Conservation (phyloP, 1,284 basidiomycete species). For the Serendipita sp. region DNA sequence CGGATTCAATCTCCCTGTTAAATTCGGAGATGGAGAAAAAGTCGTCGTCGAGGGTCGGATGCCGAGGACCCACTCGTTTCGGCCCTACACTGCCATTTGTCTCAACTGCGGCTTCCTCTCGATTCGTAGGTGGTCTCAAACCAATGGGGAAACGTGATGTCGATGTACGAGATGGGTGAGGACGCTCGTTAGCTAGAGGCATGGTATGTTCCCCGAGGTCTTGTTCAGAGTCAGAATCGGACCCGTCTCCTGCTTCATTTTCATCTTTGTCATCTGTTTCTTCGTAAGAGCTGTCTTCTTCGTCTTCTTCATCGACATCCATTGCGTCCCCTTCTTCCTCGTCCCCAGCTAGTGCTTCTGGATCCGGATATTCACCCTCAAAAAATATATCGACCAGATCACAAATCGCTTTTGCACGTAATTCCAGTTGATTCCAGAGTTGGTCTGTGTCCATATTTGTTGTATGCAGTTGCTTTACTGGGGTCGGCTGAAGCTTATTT, state of each 20-base stretch:
- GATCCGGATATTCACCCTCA: conserved; percentile 13
- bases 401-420: conserved; percentile 54
- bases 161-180: conserved; percentile 21
- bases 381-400: conserved; percentile 34
- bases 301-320: conserved; percentile 20
- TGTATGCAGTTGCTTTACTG: conserved; percentile 58
- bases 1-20: conserved; percentile 73
- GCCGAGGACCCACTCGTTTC: conserved; percentile 21
- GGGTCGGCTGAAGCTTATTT: conserved; percentile 47
- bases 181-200: not conserved
- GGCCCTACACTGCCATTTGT: not conserved
- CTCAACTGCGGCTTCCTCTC: not conserved
- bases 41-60: conserved; percentile 72
- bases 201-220: conserved; percentile 8
- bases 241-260: conserved; percentile 21
- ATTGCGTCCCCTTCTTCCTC: conserved; percentile 18
- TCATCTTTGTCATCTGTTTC: conserved; percentile 20
- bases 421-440: conserved; percentile 85
- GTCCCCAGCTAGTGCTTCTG: conserved; percentile 27
- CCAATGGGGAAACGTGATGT: conserved; percentile 10
- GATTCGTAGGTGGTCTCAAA: not conserved
- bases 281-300: conserved; percentile 20
- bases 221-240: conserved; percentile 13
- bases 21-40: conserved; percentile 88
- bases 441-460: conserved; percentile 82